These are phyloP conservation scores for Tieghemostelium lacteum DNA, from an alignment of 78 protist genomes.

Conservation along the genomic window DNA sequence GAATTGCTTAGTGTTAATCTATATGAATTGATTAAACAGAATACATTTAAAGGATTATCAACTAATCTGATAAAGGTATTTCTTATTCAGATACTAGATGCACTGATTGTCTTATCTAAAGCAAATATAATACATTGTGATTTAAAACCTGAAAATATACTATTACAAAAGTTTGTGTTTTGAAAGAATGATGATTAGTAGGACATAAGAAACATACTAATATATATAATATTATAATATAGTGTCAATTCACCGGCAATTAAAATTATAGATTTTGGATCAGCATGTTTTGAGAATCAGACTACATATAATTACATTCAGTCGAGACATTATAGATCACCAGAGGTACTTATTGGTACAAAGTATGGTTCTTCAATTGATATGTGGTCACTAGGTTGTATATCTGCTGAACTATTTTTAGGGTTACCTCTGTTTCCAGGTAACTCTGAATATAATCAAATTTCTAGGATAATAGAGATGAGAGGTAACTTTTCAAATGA, in stretches of 20 bases:
- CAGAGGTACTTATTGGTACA: constrained; percentile 95
- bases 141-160: constrained; percentile 94
- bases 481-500: constrained; percentile 80
- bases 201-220: neutral
- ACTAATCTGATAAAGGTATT: constrained; percentile 89
- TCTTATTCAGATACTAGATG: constrained; percentile 88
- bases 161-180: constrained; percentile 69
- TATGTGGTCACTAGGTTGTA: constrained; percentile 93
- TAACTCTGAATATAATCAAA: constrained; percentile 88
- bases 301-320: constrained; percentile 94
- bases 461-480: constrained; percentile 86
- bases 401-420: constrained; percentile 89
- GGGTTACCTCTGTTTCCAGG: constrained; percentile 97
- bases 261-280: constrained; percentile 95
- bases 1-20: constrained; percentile 93
- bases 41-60: constrained; percentile 90
- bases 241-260: constrained; percentile 77
- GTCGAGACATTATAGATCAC: constrained; percentile 96
- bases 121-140: constrained; percentile 96
- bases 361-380: constrained; percentile 86
- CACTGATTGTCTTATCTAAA: constrained; percentile 76
- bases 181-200: neutral
- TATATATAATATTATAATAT: neutral
- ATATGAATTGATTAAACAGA: constrained; percentile 92
- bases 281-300: constrained; percentile 85